Evolutionary conservation across 1,284 basidiomycete genomes (phyloP).

Genomic region (Phellinidium pouzarii): DNA sequence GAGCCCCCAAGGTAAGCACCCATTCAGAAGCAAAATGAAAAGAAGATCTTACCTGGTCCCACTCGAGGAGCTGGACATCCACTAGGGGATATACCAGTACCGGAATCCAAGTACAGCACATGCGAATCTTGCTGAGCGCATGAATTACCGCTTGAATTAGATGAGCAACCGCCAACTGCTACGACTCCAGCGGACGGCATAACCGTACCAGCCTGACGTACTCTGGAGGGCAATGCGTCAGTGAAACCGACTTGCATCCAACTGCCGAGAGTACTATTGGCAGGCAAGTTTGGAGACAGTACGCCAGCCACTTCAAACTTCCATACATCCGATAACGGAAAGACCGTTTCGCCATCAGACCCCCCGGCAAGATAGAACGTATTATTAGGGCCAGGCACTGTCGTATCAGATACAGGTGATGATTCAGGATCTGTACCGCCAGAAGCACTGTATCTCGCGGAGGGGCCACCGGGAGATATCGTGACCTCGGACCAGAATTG

Average conservation of each 20-base stretch:
- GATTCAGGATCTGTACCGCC: constrained; percentile 61
- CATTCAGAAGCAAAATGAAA: neutral
- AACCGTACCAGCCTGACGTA: constrained; percentile 50
- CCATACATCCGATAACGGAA: constrained; percentile 60
- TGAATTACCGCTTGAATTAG: constrained; percentile 33
- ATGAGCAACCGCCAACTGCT: constrained; percentile 53
- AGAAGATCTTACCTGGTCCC: constrained; percentile 31
- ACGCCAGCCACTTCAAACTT: constrained; percentile 58
- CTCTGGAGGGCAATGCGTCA: constrained; percentile 32
- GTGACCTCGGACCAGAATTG: constrained; percentile 64
- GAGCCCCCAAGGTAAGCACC: neutral
- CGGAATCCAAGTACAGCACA: constrained; percentile 41
- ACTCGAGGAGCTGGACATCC: constrained; percentile 66
- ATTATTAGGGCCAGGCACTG: constrained; percentile 49
- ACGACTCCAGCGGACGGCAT: constrained; percentile 37
- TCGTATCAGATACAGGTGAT: constrained; percentile 34
- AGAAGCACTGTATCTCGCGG: constrained; percentile 57
- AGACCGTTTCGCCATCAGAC: constrained; percentile 38
- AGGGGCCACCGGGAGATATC: constrained; percentile 46
- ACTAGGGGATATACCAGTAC: constrained; percentile 32
- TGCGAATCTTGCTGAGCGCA: constrained; percentile 54
- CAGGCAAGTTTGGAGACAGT: constrained; percentile 56
- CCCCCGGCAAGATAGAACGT: constrained; percentile 67
- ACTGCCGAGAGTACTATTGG: constrained; percentile 39
- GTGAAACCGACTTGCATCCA: constrained; percentile 47